These are phyloP conservation scores for Macaranga tanarius DNA, from an alignment of 441 rosid species.

Conservation along the genomic window DNA sequence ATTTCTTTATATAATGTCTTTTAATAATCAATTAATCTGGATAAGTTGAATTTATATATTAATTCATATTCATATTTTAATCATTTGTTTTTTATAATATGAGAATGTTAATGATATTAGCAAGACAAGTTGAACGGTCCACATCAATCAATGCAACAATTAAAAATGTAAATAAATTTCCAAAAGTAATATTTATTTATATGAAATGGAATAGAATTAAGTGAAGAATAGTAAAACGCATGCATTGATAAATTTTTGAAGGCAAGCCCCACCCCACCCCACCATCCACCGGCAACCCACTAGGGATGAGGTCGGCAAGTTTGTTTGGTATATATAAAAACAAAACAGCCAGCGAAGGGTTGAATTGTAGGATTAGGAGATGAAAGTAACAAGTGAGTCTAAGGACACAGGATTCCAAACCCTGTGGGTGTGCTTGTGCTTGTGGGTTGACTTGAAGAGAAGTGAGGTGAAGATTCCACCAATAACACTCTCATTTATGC, in stretches of 20 bases:
- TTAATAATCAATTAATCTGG: no score
- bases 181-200: no score
- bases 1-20: no score
- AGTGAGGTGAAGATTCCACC: neutral
- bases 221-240: neutral
- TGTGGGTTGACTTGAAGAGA: no score
- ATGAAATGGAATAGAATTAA: no score
- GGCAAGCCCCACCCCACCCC: no score
- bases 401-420: slow-evolving; percentile 12
- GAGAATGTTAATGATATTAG: neutral
- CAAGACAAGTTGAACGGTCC: neutral
- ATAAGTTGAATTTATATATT: no score
- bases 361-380: neutral
- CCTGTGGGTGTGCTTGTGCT: slow-evolving; percentile 13
- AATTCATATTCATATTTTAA: no score
- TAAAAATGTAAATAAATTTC: no score
- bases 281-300: neutral
- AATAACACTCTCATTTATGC: neutral
- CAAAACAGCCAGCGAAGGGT: neutral
- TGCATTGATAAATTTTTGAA: neutral
- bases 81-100: no score
- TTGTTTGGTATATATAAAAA: neutral
- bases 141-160: neutral
- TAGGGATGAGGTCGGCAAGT: neutral
- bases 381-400: slow-evolving; percentile 1